Conservation (phyloP, 176 grass and related monocot species). For the Zoysia pacifica region DNA sequence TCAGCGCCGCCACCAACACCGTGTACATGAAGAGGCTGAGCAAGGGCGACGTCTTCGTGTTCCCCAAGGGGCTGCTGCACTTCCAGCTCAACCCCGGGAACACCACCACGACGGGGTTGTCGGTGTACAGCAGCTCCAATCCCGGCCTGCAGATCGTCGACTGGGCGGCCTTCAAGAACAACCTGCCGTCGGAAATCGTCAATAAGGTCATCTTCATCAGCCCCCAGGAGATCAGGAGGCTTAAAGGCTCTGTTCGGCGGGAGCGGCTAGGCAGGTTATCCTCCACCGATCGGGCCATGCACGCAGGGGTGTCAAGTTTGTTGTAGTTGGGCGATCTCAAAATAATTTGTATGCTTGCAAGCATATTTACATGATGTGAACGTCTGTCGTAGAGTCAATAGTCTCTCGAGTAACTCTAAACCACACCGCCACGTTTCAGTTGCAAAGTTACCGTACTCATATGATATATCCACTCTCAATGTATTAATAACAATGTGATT, state of each 20-base stretch:
- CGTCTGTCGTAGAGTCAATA: no score
- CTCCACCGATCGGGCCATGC: background rate
- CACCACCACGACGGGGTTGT: constrained; percentile 27
- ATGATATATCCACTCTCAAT: no score
- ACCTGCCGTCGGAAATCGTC: constrained; percentile 37
- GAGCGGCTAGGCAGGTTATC: constrained; percentile 20
- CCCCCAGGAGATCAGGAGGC: constrained; percentile 47
- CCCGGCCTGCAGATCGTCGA: constrained; percentile 53
- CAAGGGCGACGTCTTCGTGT: constrained; percentile 48
- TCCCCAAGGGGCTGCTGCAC: constrained; percentile 57
- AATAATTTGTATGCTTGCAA: background rate
- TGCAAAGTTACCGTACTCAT: no score
- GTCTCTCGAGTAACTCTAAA: no score
- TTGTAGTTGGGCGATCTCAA: background rate
- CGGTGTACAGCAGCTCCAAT: constrained; percentile 51
- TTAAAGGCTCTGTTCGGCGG: constrained; percentile 58
- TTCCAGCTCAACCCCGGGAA: constrained; percentile 49
- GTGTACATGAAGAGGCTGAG: constrained; percentile 40
- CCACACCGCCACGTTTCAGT: no score
- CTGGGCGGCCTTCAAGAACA: constrained; percentile 54
- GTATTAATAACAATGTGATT: no score
- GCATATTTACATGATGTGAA: no score
- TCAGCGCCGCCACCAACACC: constrained; percentile 19
- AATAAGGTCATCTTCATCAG: constrained; percentile 52
- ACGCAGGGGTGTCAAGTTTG: background rate